These are phyloP conservation scores for Tripterygium wilfordii DNA, from an alignment of 177 flowering plant species.

Conservation along the genomic window DNA sequence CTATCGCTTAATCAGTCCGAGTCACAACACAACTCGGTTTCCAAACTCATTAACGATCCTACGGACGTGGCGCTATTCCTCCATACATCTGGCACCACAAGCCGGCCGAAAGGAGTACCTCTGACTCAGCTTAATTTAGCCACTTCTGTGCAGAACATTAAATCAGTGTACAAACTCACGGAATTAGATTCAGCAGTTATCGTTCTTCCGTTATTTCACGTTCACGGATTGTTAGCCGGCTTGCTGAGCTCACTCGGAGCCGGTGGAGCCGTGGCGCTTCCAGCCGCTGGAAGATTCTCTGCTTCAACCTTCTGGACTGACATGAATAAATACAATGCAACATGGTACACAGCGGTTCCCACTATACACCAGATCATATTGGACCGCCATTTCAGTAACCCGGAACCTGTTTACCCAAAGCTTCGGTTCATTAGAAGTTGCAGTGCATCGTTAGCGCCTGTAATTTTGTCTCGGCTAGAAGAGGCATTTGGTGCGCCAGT, in stretches of 20 bases:
- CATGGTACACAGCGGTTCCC: slow-evolving; percentile 98
- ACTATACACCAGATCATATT: slow-evolving; percentile 92
- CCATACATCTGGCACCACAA: slow-evolving; percentile 96
- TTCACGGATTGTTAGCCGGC: slow-evolving; percentile 76
- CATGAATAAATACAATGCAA: slow-evolving; percentile 58
- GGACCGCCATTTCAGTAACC: slow-evolving; percentile 57
- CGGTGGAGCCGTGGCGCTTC: slow-evolving; percentile 77
- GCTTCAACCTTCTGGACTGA: slow-evolving; percentile 88
- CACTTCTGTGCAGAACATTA: slow-evolving; percentile 64
- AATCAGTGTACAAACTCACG: slow-evolving; percentile 61
- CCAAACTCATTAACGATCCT: slow-evolving; percentile 50
- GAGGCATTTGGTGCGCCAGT: slow-evolving; percentile 81
- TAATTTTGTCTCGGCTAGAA: slow-evolving; percentile 57
- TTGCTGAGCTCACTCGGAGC: slow-evolving; percentile 68
- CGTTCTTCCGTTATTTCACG: slow-evolving; percentile 90
- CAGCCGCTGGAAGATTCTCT: slow-evolving; percentile 87
- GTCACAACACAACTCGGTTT: slow-evolving; percentile 10
- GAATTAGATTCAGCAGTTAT: slow-evolving; percentile 80
- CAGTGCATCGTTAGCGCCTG: slow-evolving; percentile 84
- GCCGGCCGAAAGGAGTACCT: slow-evolving; percentile 95
- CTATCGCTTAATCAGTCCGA: slow-evolving; percentile 29
- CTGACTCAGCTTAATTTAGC: slow-evolving; percentile 75
- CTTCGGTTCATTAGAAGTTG: slow-evolving; percentile 47
- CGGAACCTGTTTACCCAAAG: slow-evolving; percentile 19
- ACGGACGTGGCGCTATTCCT: slow-evolving; percentile 80